These are phyloP conservation scores for Pichia exigua DNA, from an alignment of 805 yeast genomes.

Conservation along the genomic window DNA sequence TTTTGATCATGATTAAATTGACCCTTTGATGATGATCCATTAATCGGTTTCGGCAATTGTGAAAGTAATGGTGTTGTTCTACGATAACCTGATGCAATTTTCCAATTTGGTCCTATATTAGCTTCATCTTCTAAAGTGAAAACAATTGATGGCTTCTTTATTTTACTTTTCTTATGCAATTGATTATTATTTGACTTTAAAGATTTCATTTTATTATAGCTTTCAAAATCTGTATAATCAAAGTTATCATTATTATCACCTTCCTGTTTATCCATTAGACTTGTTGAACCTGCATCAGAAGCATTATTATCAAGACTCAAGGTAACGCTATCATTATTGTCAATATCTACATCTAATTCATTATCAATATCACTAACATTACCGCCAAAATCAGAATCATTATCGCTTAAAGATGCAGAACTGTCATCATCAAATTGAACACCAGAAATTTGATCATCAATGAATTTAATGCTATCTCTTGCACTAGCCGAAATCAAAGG, in stretches of 20 bases:
- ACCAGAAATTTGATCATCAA: constrained; percentile 33
- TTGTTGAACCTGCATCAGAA: too few relatives aligned
- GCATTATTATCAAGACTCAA: not conserved
- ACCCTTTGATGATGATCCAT: constrained; percentile 9
- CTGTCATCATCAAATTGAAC: not conserved
- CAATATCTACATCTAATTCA: not conserved
- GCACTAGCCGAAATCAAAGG: constrained; percentile 57
- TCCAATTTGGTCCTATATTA: constrained; percentile 46
- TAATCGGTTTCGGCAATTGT: constrained; percentile 20
- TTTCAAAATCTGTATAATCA: constrained; percentile 18
- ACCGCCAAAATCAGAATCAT: constrained; percentile 6
- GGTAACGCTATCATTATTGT: not conserved
- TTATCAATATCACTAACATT: constrained; percentile 9
- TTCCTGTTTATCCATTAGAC: not conserved
- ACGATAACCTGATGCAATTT: constrained; percentile 37
- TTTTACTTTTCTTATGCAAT: not conserved
- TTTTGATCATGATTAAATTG: constrained; percentile 7
- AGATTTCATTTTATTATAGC: constrained; percentile 14
- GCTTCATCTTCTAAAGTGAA: constrained; percentile 34
- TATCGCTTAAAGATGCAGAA: not conserved
- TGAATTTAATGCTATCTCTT: constrained; percentile 53
- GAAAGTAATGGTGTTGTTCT: constrained; percentile 36
- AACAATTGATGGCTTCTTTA: constrained; percentile 12
- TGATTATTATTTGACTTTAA: not conserved
- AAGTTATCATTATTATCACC: not conserved